Evolutionary conservation across 495 filamentous ascomycete genomes (phyloP).

Genomic region (Xylaria nigripes): DNA sequence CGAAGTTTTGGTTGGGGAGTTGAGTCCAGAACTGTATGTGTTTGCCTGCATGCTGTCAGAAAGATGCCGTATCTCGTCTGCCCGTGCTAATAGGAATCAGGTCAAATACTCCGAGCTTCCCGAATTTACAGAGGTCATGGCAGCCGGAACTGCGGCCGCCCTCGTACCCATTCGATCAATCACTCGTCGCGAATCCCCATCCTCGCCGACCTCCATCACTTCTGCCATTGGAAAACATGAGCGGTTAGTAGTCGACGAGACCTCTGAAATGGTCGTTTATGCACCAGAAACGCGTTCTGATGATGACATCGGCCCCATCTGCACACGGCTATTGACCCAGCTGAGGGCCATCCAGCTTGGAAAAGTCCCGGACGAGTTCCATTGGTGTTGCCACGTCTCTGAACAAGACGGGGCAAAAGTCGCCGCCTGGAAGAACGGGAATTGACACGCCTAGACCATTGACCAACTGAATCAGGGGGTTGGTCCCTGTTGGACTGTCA

Average conservation of each 20-base stretch:
- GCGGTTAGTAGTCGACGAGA: constrained; percentile 25
- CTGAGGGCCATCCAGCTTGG: constrained; percentile 82
- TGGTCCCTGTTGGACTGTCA: neutral
- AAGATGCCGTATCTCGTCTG: neutral
- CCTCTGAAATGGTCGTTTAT: constrained; percentile 59
- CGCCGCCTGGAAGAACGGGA: neutral
- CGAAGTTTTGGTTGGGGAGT: constrained; percentile 58
- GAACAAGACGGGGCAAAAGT: constrained; percentile 39
- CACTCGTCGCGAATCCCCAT: constrained; percentile 48
- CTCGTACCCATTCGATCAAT: constrained; percentile 88
- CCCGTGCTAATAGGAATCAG: constrained; percentile 24
- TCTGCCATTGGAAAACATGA: constrained; percentile 23
- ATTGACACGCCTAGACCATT: neutral
- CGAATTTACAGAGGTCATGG: constrained; percentile 76
- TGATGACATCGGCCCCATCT: constrained; percentile 63
- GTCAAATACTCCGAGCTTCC: constrained; percentile 74
- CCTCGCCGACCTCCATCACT: constrained; percentile 32
- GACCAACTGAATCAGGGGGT: neutral
- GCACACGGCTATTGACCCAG: constrained; percentile 58
- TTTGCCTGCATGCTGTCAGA: neutral
- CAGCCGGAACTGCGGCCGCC: constrained; percentile 85
- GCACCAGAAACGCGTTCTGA: constrained; percentile 53
- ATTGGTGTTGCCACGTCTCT: constrained; percentile 58
- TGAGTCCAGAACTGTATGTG: constrained; percentile 48
- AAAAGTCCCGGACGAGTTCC: constrained; percentile 62